These are phyloP conservation scores for Fusarium subglutinans DNA, from an alignment of 2,329 filamentous ascomycete genomes.

Conservation along the genomic window DNA sequence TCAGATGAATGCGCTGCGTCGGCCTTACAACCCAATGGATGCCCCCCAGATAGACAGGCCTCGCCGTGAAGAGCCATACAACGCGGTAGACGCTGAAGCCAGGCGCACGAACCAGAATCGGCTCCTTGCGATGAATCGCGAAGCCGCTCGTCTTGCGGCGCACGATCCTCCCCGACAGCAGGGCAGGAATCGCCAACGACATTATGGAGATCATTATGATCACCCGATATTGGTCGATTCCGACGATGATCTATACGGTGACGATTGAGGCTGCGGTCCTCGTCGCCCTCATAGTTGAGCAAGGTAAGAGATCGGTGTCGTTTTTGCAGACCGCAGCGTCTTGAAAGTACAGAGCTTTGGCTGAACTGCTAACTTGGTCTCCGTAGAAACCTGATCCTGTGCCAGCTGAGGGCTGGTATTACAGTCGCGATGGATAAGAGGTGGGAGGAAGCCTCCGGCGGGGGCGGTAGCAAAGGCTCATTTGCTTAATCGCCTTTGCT, in stretches of 20 bases:
- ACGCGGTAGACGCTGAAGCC: background rate
- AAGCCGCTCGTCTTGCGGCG: background rate
- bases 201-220: background rate
- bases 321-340: background rate
- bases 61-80: background rate
- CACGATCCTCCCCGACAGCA: background rate
- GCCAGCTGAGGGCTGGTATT: background rate
- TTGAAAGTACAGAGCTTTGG: background rate
- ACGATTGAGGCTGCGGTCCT: background rate
- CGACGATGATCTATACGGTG: background rate
- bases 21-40: background rate
- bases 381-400: background rate
- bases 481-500: background rate
- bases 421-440: background rate
- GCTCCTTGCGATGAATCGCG: background rate
- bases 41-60: background rate
- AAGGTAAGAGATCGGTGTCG: background rate
- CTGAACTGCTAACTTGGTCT: background rate
- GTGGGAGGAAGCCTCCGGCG: accelerated
- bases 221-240: background rate
- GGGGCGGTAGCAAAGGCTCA: no score
- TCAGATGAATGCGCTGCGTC: background rate
- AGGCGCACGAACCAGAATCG: background rate
- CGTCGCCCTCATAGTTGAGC: background rate
- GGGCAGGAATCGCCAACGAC: background rate